Evolutionary conservation across 371 early-diverging fungal species (phyloP).

Genomic region (Thermomucor indicae-seudaticae): DNA sequence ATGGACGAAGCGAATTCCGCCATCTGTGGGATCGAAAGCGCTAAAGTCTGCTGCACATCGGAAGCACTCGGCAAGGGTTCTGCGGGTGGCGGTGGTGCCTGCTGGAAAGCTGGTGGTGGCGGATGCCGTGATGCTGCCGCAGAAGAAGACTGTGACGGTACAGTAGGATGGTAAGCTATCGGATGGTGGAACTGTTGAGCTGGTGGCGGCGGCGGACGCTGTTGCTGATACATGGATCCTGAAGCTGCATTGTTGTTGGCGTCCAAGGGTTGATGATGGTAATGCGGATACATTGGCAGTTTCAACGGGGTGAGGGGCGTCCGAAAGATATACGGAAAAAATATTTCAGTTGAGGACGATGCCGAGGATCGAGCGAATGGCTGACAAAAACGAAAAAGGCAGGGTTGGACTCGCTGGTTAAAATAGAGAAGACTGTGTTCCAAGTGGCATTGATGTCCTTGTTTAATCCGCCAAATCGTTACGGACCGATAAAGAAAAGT

Average conservation of each 20-base stretch:
- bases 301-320: too few relatives aligned
- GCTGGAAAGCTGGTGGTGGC: slow-evolving; percentile 3
- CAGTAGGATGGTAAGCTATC: slow-evolving; percentile 6
- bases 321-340: too few relatives aligned
- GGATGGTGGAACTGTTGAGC: slow-evolving; percentile 10
- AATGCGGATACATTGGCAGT: slow-evolving; percentile 12
- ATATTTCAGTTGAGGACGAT: too few relatives aligned
- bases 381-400: too few relatives aligned
- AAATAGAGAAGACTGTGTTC: too few relatives aligned
- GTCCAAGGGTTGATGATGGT: slow-evolving; percentile 12
- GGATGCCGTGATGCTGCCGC: slow-evolving; percentile 6
- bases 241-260: slow-evolving; percentile 7
- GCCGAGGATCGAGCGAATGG: too few relatives aligned
- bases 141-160: slow-evolving; percentile 7
- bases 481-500: too few relatives aligned
- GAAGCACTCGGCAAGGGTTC: slow-evolving; percentile 36
- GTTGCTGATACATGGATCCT: slow-evolving; percentile 19
- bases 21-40: slow-evolving; percentile 40
- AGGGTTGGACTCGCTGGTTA: too few relatives aligned
- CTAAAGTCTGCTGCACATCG: slow-evolving; percentile 24
- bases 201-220: slow-evolving; percentile 5
- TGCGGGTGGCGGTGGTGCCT: slow-evolving; percentile 11
- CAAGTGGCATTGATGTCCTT: too few relatives aligned
- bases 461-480: too few relatives aligned
- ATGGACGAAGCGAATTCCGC: slow-evolving; percentile 66